Percentiles rank a stretch among this genome's conserved stretches.
Evolutionary conservation across 208 protist species (phyloP).

Genomic region (Trypanosomatidae sp.): DNA sequence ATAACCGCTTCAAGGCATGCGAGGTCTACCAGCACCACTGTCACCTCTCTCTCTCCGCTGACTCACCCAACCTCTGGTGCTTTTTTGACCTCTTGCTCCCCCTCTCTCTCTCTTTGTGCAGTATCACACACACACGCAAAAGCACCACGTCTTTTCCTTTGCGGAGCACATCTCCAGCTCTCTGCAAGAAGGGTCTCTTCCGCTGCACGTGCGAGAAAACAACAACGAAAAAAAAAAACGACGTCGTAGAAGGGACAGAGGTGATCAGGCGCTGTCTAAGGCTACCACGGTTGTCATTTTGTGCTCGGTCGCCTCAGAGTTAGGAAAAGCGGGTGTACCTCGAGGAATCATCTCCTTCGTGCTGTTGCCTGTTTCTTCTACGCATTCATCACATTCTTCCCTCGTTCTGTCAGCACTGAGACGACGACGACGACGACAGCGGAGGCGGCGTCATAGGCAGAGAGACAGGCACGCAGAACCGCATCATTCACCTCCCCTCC

Average conservation of each 20-base stretch:
- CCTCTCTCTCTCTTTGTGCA: conserved; percentile 1
- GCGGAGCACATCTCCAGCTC: background rate
- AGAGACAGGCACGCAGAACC: background rate
- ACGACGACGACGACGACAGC: background rate
- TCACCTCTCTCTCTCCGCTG: background rate
- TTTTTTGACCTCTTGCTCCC: background rate
- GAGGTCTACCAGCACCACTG: background rate
- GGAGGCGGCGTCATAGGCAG: background rate
- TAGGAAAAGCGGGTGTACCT: background rate
- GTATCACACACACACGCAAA: background rate
- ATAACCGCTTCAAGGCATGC: background rate
- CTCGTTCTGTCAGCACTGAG: background rate
- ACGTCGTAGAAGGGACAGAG: background rate
- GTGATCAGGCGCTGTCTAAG: background rate
- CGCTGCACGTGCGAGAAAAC: background rate
- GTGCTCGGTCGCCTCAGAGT: background rate
- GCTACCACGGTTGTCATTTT: background rate
- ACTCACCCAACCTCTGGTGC: background rate
- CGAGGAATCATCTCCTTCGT: background rate
- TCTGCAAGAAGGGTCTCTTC: background rate
- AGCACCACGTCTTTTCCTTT: background rate
- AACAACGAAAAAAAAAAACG: background rate
- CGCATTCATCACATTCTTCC: background rate
- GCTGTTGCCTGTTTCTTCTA: background rate
- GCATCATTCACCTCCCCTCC: background rate